Evolutionary conservation across 495 filamentous ascomycete genomes (phyloP).

Genomic region (Penicillium chermesinum): DNA sequence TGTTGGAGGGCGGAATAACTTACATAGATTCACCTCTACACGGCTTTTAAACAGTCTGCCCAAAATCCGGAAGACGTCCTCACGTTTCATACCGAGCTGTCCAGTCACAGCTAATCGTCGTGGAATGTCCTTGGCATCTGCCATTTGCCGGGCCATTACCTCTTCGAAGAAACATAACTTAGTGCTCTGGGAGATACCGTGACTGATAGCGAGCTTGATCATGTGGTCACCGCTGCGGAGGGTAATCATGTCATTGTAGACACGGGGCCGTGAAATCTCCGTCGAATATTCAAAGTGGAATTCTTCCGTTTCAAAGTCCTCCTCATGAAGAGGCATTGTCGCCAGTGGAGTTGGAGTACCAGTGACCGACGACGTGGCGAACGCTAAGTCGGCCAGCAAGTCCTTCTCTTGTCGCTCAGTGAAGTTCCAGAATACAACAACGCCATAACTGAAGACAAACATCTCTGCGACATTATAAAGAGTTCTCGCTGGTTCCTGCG

Average conservation of each 20-base stretch:
- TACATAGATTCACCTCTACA: constrained; percentile 97
- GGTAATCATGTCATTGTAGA: constrained; percentile 99
- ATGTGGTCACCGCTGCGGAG: constrained; percentile 92
- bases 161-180: constrained; percentile 97
- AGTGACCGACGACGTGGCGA: constrained; percentile 58
- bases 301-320: constrained; percentile 95
- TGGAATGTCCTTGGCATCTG: constrained; percentile 85
- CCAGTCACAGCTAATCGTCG: constrained; percentile 83
- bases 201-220: constrained; percentile 96
- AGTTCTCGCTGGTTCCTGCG: constrained; percentile 43
- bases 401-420: constrained; percentile 94
- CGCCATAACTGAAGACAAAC: constrained; percentile 97
- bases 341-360: constrained; percentile 55
- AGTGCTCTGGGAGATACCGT: constrained; percentile 96
- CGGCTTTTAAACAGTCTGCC: constrained; percentile 87
- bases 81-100: constrained; percentile 82
- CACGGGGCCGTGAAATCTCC: constrained; percentile 74
- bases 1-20: constrained; percentile 29
- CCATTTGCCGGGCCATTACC: constrained; percentile 91
- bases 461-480: constrained; percentile 84
- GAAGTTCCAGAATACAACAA: constrained; percentile 99
- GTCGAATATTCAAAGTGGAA: constrained; percentile 97
- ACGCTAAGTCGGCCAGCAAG: constrained; percentile 90
- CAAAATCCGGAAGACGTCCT: constrained; percentile 87
- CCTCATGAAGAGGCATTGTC: constrained; percentile 66